Percentiles rank a stretch among this genome's conserved stretches.
These are phyloP conservation scores for Penicillium sp. DNA, from an alignment of 2,329 filamentous ascomycete species.

Conservation along the genomic window DNA sequence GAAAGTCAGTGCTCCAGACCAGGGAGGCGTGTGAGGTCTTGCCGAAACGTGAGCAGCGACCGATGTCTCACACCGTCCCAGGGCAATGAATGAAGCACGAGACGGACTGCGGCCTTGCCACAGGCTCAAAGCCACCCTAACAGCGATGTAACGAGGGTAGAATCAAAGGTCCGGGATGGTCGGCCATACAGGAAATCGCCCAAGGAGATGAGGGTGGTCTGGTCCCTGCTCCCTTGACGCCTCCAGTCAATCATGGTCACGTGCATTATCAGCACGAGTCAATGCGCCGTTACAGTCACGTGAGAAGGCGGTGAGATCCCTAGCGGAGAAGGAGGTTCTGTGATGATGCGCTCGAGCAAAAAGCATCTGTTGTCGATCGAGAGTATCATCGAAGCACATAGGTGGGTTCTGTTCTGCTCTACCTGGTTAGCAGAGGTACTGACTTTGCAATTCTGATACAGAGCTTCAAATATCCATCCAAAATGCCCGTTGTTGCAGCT, in stretches of 20 bases:
- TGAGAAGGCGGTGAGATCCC: slow-evolving; percentile 18
- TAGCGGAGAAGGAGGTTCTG: slow-evolving; percentile 27
- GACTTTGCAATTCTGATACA: neutral
- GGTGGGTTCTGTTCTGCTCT: slow-evolving; percentile 12
- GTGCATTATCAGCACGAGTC: slow-evolving; percentile 29
- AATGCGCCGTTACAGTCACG: slow-evolving; percentile 29
- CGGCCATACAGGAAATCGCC: slow-evolving; percentile 35
- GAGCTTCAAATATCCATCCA: slow-evolving; percentile 22
- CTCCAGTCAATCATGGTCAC: slow-evolving; percentile 25
- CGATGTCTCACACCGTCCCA: slow-evolving; percentile 35
- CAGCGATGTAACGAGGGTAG: slow-evolving; percentile 25
- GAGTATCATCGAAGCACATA: neutral
- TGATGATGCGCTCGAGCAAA: slow-evolving; percentile 26
- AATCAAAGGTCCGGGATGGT: slow-evolving; percentile 32
- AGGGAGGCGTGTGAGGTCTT: slow-evolving; percentile 42
- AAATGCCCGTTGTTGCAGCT: slow-evolving; percentile 64
- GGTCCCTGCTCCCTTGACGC: slow-evolving; percentile 33
- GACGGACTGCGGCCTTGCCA: slow-evolving; percentile 40
- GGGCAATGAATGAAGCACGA: slow-evolving; percentile 35
- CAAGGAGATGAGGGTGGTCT: slow-evolving; percentile 32
- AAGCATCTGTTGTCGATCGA: slow-evolving; percentile 22
- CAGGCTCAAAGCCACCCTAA: slow-evolving; percentile 38
- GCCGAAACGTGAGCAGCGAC: slow-evolving; percentile 38
- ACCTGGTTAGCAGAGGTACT: slow-evolving; percentile 2
- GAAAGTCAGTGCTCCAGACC: slow-evolving; percentile 32